Conservation (phyloP, 2,329 filamentous ascomycete genomes). For the Gaeumannomyces sp. region DNA sequence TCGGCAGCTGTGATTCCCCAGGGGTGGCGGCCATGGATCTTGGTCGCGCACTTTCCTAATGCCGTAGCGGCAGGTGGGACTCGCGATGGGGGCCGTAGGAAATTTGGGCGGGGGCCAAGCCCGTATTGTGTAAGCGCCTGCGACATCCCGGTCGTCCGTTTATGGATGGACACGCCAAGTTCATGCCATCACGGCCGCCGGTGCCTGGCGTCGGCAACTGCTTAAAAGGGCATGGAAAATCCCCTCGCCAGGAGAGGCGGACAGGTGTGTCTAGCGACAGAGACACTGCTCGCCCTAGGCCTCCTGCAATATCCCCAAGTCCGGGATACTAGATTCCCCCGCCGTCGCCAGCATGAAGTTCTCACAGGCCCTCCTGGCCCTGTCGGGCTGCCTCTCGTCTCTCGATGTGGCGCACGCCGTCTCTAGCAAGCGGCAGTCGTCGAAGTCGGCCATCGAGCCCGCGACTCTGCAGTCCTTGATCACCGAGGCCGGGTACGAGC, state of each 20-base stretch:
- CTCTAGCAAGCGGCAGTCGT: not conserved
- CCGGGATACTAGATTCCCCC: no score
- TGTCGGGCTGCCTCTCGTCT: not conserved
- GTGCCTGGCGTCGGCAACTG: no score
- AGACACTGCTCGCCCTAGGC: no score
- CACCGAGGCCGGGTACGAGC: not conserved
- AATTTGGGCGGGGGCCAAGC: not conserved
- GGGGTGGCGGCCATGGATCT: not conserved
- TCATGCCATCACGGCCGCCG: not conserved
- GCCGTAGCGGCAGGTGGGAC: not conserved
- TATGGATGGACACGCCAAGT: not conserved
- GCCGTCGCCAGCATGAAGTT: not conserved
- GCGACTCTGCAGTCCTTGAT: not conserved
- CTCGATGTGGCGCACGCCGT: not conserved
- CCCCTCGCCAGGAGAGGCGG: no score
- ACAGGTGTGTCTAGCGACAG: no score
- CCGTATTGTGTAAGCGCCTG: not conserved
- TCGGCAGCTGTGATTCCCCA: not conserved
- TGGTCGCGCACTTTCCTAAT: not conserved
- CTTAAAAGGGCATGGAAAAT: no score
- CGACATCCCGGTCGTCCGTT: not conserved
- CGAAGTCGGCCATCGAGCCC: not conserved
- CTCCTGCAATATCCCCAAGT: not conserved
- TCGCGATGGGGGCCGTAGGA: not conserved
- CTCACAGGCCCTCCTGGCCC: not conserved